Evolutionary conservation across 2,329 filamentous ascomycete species (phyloP).

Genomic region (Aspergillus fischeri): DNA sequence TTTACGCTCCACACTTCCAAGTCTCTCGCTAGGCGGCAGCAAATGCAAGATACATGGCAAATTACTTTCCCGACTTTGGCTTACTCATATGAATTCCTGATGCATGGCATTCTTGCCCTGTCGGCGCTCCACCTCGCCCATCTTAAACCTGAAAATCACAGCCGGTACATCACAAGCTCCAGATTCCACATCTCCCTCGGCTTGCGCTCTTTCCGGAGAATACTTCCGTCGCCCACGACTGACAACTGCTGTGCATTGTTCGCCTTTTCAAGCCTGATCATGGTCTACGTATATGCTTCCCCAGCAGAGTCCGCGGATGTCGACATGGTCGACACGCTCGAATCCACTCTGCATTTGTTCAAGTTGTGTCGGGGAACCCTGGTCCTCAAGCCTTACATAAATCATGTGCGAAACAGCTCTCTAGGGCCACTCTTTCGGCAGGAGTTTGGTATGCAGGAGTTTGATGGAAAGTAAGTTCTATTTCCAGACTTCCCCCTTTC

Average conservation of each 20-base stretch:
- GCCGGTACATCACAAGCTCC: constrained; percentile 11
- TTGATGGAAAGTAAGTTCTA: neutral
- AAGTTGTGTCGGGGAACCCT: constrained; percentile 6
- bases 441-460: neutral
- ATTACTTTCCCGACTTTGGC: constrained; percentile 6
- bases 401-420: neutral
- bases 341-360: constrained; percentile 3
- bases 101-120: constrained; percentile 11
- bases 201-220: constrained; percentile 5
- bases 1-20: constrained; percentile 4
- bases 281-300: constrained; percentile 6
- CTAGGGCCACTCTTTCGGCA: neutral
- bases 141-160: constrained; percentile 13
- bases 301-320: neutral
- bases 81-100: constrained; percentile 8
- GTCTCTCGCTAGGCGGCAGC: neutral
- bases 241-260: constrained; percentile 9
- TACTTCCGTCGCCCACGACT: constrained; percentile 1
- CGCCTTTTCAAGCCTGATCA: constrained; percentile 6
- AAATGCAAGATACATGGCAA: constrained; percentile 11
- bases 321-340: neutral
- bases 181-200: constrained; percentile 16
- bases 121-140: constrained; percentile 10
- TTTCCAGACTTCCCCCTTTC: neutral
- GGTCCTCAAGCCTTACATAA: constrained; percentile 1